A percentile compares a stretch with the other conserved stretches of the same genome.
Evolutionary conservation across 441 rosid genomes (phyloP).

Genomic region (Kokia cookei): DNA sequence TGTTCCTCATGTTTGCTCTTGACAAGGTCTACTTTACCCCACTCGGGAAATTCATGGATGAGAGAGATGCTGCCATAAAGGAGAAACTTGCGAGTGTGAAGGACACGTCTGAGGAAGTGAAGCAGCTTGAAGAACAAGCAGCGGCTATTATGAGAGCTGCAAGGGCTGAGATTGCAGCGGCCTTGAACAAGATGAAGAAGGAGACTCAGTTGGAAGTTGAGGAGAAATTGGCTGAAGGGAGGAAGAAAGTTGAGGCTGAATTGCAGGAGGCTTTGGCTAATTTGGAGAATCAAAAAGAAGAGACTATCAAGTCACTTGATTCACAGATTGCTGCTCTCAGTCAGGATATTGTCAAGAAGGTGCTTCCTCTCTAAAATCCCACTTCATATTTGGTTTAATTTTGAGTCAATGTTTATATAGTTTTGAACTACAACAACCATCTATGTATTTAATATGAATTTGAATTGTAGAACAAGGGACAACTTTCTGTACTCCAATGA

Average conservation of each 20-base stretch:
- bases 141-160: conserved; percentile 79
- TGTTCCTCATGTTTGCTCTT: conserved; percentile 75
- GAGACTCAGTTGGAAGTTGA: conserved; percentile 82
- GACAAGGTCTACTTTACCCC: conserved; percentile 80
- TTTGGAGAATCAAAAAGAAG: conserved; percentile 83
- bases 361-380: conserved; percentile 50
- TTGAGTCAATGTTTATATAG: background rate
- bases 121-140: conserved; percentile 78
- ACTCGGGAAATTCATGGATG: conserved; percentile 87
- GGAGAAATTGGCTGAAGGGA: conserved; percentile 48
- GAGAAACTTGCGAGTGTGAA: conserved; percentile 77
- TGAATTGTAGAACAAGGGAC: background rate
- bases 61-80: conserved; percentile 63
- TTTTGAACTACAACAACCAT: background rate
- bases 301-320: conserved; percentile 65
- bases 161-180: conserved; percentile 84
- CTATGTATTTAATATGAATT: background rate
- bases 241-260: conserved; percentile 78
- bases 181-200: conserved; percentile 82
- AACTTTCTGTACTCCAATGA: background rate
- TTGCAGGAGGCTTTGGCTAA: conserved; percentile 59
- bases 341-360: conserved; percentile 84
- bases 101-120: conserved; percentile 76
- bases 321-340: conserved; percentile 78
- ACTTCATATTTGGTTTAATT: background rate